Evolutionary conservation across 805 yeast species (phyloP).

Genomic region (Metschnikowia similis): DNA sequence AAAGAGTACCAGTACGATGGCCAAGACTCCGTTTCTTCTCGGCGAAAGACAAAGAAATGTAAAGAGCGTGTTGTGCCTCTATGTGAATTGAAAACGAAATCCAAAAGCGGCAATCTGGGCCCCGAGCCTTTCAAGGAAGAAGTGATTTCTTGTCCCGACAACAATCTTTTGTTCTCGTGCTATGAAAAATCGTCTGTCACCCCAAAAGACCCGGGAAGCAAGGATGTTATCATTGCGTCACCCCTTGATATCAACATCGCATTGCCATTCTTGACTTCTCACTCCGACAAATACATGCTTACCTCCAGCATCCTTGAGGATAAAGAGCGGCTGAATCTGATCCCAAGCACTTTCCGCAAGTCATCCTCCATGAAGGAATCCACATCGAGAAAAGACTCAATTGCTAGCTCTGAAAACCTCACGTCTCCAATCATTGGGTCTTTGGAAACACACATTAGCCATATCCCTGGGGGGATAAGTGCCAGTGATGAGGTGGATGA

Average conservation of each 20-base stretch:
- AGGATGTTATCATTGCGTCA: constrained; percentile 33
- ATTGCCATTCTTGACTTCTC: constrained; percentile 40
- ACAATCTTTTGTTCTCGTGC: constrained; percentile 58
- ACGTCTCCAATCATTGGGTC: constrained; percentile 37
- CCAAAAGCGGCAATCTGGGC: constrained; percentile 30
- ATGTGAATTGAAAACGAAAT: constrained; percentile 59
- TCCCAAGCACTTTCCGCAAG: background rate
- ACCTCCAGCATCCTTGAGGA: constrained; percentile 15
- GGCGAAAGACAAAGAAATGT: constrained; percentile 3
- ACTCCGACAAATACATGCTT: constrained; percentile 27
- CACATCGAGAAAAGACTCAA: constrained; percentile 9
- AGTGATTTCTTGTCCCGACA: constrained; percentile 52
- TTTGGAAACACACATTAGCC: constrained; percentile 36
- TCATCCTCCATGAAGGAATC: constrained; percentile 27
- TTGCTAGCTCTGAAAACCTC: constrained; percentile 9
- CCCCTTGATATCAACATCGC: constrained; percentile 43
- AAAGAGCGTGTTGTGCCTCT: constrained; percentile 54
- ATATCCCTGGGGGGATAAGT: constrained; percentile 11
- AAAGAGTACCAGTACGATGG: constrained; percentile 51
- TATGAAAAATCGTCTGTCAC: constrained; percentile 29
- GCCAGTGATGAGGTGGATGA: constrained; percentile 9
- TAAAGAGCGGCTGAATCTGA: constrained; percentile 6
- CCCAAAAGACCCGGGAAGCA: background rate
- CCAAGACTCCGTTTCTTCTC: constrained; percentile 18
- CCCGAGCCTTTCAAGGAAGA: constrained; percentile 55